Evolutionary conservation across 352 stramenopile genomes (phyloP), one percentile per base, ranked within the genome.

Genomic region (Globisporangium mamillatum): DNA sequence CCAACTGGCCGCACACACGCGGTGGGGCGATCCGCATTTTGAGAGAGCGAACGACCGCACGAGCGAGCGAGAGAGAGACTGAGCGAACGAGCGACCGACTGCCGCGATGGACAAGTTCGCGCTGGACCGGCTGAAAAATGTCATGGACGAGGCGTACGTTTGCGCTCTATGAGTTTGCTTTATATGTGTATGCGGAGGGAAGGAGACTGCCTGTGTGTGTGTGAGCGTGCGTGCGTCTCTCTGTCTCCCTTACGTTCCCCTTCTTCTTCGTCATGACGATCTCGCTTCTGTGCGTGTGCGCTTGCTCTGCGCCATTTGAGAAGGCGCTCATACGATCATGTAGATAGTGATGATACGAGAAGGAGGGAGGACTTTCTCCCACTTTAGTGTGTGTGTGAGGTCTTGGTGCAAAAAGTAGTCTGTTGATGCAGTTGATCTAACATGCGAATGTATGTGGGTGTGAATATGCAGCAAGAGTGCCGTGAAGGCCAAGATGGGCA

Each of bases 71-170:
- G 52, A 50, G 20, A 46, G 52, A 50, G 29, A 46, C 5, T 7
- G n/a, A 55, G 41, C 41, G 18, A 44, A 22, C 53, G 25, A 67
- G 44, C 27, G 41, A 63, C 18, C 25, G 41, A 63, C 18, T n/a
- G 64, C 24, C 29, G 57, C 69, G 25, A 94, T 96, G 86, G 88
- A 96, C 75, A 88, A 87, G 68, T 86, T 96, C 60, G 88, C 85
- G 72, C 68, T 96, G 22, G 88, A 96, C 61, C 91, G 91, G 69
- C 72, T 96, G 41, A 91, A 91, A 74, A 96, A 96, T 71, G 86
- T 87, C 70, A 86, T 96, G 72, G 88, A 96, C 73, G 88, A 96
- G 52, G 88, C 88, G 88, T 96, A 84, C 62, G 86, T 89, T 83
- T 60, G 18, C n/a, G 44, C 16, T 5, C n/a, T 2, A 6, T 50